Evolutionary conservation across 306 rosid genomes (phyloP).

Genomic region (Boehmeria nivea): DNA sequence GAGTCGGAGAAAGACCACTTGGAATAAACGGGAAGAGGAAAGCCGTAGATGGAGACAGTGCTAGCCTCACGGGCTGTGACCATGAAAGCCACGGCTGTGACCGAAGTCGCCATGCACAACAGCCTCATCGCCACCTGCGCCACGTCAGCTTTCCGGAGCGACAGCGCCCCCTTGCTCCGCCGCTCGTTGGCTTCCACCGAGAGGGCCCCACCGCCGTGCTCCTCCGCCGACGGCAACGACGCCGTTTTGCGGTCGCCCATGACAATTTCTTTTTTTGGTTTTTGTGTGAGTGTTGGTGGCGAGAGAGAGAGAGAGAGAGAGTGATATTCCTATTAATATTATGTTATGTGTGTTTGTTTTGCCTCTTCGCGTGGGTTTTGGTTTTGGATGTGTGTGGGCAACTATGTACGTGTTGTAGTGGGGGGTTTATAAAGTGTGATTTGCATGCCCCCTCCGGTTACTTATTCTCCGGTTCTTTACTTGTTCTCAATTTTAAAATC

Average conservation of each 20-base stretch:
- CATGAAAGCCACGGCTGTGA: conserved; percentile 54
- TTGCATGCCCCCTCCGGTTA: neutral
- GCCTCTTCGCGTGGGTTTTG: neutral
- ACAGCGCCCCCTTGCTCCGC: neutral
- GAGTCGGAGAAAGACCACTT: conserved; percentile 79
- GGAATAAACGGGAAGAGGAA: conserved; percentile 56
- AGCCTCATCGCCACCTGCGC: conserved; percentile 42
- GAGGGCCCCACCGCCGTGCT: conserved; percentile 33
- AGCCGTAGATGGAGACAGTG: conserved; percentile 52
- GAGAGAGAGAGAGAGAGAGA: neutral
- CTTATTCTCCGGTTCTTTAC: neutral
- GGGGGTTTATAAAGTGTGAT: conserved; percentile 1
- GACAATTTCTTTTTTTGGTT: conserved; percentile 23
- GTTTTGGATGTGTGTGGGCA: no score
- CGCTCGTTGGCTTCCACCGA: conserved; percentile 6
- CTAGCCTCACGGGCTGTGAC: conserved; percentile 60
- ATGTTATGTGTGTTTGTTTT: neutral
- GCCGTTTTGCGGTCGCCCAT: conserved; percentile 39
- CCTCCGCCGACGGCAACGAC: conserved; percentile 31
- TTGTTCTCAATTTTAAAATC: no score
- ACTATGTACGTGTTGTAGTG: neutral
- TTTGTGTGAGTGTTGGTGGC: neutral
- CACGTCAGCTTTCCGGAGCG: conserved; percentile 38
- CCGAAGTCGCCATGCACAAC: conserved; percentile 44
- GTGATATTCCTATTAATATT: no score